These are phyloP conservation scores for Lepraria neglecta DNA, from an alignment of 495 filamentous ascomycete species.

Conservation along the genomic window DNA sequence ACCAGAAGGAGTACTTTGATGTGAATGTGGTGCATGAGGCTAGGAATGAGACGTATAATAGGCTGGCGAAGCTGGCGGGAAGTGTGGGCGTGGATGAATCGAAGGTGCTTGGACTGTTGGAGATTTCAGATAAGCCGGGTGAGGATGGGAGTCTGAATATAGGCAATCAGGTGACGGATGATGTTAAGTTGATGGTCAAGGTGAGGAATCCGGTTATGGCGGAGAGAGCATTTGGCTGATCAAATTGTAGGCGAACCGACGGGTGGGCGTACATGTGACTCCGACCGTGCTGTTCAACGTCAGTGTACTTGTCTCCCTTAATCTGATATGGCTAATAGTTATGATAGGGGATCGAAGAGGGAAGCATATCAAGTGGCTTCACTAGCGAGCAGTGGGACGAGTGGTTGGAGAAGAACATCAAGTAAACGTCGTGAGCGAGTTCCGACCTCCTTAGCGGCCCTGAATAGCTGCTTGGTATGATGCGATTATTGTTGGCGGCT, in stretches of 20 bases:
- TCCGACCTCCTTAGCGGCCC: not conserved
- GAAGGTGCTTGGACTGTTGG: slow-evolving; percentile 57
- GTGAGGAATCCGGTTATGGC: slow-evolving; percentile 32
- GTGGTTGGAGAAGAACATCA: slow-evolving; percentile 73
- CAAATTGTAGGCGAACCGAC: slow-evolving; percentile 49
- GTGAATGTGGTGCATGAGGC: slow-evolving; percentile 72
- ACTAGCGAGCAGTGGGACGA: slow-evolving; percentile 72
- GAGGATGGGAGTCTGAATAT: slow-evolving; percentile 60
- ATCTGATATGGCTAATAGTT: slow-evolving; percentile 10
- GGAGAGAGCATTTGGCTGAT: not conserved
- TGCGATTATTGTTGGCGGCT: slow-evolving; percentile 11
- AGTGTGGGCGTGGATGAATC: slow-evolving; percentile 60
- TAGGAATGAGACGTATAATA: slow-evolving; percentile 76
- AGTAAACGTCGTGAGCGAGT: not conserved
- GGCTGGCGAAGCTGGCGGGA: slow-evolving; percentile 63
- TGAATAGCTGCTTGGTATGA: slow-evolving; percentile 1
- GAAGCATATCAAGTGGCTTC: slow-evolving; percentile 71
- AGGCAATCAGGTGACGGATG: slow-evolving; percentile 72
- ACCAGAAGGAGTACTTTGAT: slow-evolving; percentile 72
- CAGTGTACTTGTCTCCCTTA: slow-evolving; percentile 20
- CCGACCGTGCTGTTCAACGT: slow-evolving; percentile 84
- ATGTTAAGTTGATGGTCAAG: slow-evolving; percentile 80
- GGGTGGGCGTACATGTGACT: slow-evolving; percentile 78
- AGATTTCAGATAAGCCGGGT: slow-evolving; percentile 54
- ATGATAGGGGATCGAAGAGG: slow-evolving; percentile 63